Base-by-base conservation (phyloP, 805 yeast species). In the Pichia thaimueangensis region DNA sequence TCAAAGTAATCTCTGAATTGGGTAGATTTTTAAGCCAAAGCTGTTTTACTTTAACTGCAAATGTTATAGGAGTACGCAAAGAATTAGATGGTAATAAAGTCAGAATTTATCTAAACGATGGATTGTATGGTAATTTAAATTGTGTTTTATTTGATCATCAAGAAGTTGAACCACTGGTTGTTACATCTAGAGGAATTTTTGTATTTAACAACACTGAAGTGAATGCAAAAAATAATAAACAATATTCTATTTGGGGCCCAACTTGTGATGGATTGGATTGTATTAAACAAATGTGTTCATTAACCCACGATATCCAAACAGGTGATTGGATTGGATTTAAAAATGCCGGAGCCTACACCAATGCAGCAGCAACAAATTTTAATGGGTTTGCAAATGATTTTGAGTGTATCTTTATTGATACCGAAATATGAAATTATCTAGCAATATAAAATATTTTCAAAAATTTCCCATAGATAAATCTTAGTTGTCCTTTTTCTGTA, bases 241-340 rank as follows among this genome's bases (percentile, higher is more conserved):
- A 48, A 30, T 82, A 74, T 41, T 85, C 95, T 4, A 73, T 93
- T 47, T 91, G 98, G 98, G 98, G 98, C 6, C 98, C 97, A 35
- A 91, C 97, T 16, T 91, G 98, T 67, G 98, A 91, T 64, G 97
- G 97, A 3, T 70, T 91, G 49, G 98, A 91, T 62, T 83, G 95
- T 61, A 77, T 91, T 45, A 61, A 83, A 16, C 60, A 68, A 36
- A 69, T 67, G 29, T 67, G 77, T 46, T 53, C 52, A 28, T 68
- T 91, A 55, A 69, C 80, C 16, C 69, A 73, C 42, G 77, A 78
- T 30, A 78, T 87, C 34, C 68, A 70, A 17, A 82, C 84, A 33
- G 97, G 97, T 8, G 97, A 91, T 61, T 91, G 97, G 97, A 59
- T 91, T 44, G 86, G 80, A 63, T 89, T 91, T 65, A 70, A 80